These are phyloP conservation scores for Stipa capillata DNA, from an alignment of 176 grass and related monocot genomes.

Conservation along the genomic window DNA sequence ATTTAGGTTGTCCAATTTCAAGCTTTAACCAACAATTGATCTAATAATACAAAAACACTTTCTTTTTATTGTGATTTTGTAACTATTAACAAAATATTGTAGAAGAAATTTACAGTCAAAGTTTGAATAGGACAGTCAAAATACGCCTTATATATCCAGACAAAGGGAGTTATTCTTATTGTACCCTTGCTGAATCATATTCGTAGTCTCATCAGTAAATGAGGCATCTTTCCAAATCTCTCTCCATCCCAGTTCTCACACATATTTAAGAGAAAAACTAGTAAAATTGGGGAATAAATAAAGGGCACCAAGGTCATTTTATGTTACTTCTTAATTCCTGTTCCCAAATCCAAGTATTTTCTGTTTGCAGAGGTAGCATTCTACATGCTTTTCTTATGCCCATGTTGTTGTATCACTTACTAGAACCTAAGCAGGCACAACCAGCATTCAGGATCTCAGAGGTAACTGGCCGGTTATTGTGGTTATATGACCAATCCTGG, in stretches of 20 bases:
- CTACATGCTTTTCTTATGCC: neutral
- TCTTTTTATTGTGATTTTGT: too few species aligned
- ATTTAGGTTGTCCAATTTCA: too few species aligned
- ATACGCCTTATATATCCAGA: too few species aligned
- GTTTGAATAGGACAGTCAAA: too few species aligned
- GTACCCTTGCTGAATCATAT: neutral
- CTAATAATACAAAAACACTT: too few species aligned
- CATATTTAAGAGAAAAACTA: neutral
- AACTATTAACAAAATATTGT: too few species aligned
- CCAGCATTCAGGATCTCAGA: neutral
- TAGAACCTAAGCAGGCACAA: neutral
- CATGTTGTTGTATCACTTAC: neutral
- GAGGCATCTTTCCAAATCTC: neutral
- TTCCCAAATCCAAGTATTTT: neutral
- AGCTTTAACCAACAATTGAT: too few species aligned
- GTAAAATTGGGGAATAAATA: neutral
- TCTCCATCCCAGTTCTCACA: neutral
- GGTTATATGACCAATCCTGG: neutral
- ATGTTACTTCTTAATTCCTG: neutral
- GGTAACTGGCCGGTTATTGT: neutral
- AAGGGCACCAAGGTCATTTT: neutral
- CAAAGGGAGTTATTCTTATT: too few species aligned
- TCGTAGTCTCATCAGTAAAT: neutral
- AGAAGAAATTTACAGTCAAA: too few species aligned
- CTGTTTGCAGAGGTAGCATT: neutral